Conservation (phyloP, 495 filamentous ascomycete species). For the Daldinia childiae region DNA sequence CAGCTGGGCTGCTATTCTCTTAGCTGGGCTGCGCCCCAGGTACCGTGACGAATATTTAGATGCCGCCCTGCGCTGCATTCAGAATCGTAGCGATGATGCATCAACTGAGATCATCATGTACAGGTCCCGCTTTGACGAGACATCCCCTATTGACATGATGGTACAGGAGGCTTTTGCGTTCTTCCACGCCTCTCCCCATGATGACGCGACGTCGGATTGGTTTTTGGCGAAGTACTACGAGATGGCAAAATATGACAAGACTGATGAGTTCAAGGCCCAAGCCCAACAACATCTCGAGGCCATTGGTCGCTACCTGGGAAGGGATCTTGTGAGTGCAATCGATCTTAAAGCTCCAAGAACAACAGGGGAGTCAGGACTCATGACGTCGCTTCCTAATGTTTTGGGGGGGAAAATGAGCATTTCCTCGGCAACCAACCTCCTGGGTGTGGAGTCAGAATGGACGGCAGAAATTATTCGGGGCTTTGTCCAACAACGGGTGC, state of each 20-base stretch:
- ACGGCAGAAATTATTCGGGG: conserved; percentile 43
- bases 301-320: conserved; percentile 33
- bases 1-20: conserved; percentile 43
- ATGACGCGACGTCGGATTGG: conserved; percentile 13
- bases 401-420: conserved; percentile 36
- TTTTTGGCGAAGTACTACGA: conserved; percentile 32
- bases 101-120: conserved; percentile 41
- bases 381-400: not conserved
- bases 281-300: conserved; percentile 38
- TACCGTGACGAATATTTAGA: conserved; percentile 41
- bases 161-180: conserved; percentile 39
- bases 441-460: conserved; percentile 34
- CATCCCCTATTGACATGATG: conserved; percentile 11
- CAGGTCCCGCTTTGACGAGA: conserved; percentile 42
- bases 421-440: conserved; percentile 20
- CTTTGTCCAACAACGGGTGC: conserved; percentile 29
- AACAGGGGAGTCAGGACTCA: conserved; percentile 17
- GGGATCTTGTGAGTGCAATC: conserved; percentile 36
- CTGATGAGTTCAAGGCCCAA: conserved; percentile 16
- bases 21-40: conserved; percentile 34
- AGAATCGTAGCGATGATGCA: conserved; percentile 38
- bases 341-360: not conserved
- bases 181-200: conserved; percentile 18
- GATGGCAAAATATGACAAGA: conserved; percentile 13
- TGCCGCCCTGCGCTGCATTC: conserved; percentile 39